Percentiles rank a stretch among this genome's conserved stretches.
Conservation (phyloP, 441 rosid genomes). For the Croton laevigatus region DNA sequence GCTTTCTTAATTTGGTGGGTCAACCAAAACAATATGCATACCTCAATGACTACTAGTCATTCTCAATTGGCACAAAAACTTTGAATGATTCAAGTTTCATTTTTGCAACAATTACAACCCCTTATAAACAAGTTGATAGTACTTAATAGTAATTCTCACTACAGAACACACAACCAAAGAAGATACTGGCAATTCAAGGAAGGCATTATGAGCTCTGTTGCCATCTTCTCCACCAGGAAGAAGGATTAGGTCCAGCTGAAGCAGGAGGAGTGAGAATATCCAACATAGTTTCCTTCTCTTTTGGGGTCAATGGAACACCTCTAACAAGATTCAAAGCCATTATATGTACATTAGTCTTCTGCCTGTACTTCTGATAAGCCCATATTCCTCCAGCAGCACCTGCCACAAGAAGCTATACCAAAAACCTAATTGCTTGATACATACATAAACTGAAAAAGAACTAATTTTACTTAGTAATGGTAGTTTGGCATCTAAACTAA, state of each 20-base stretch:
- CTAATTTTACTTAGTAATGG: neutral
- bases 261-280: constrained; percentile 90
- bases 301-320: constrained; percentile 76
- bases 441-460: neutral
- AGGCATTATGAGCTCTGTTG: neutral
- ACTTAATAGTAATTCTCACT: too few relatives aligned
- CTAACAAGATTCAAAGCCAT: constrained; percentile 83
- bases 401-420: constrained; percentile 61
- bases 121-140: neutral
- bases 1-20: too few relatives aligned
- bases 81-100: neutral
- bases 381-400: constrained; percentile 68
- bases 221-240: constrained; percentile 27
- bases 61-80: neutral
- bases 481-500: constrained; percentile 35
- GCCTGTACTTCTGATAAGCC: constrained; percentile 68
- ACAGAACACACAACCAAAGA: neutral
- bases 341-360: constrained; percentile 71
- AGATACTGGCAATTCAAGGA: neutral
- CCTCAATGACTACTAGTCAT: too few relatives aligned
- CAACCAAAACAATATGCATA: too few relatives aligned
- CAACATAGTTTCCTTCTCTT: constrained; percentile 81
- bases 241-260: constrained; percentile 21
- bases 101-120: neutral
- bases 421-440: constrained; percentile 14